Conservation (phyloP, 768 basidiomycete species). For the Termitomyces sp. region DNA sequence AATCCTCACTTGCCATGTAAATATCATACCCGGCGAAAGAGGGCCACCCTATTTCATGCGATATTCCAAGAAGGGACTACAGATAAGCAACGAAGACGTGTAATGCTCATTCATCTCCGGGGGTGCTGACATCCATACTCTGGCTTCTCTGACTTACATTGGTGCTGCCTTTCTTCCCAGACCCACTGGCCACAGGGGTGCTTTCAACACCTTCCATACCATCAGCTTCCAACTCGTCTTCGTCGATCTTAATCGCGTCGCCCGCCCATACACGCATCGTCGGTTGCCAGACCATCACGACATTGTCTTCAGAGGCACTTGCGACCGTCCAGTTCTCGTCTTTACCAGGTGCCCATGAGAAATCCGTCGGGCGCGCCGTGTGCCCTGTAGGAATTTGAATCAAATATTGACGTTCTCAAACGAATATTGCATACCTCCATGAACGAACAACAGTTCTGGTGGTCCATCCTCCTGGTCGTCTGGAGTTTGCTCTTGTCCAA, state of each 20-base stretch:
- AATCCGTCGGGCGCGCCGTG: constrained; percentile 86
- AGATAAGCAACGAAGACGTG: neutral
- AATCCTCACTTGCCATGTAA: constrained; percentile 10
- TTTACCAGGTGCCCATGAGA: constrained; percentile 89
- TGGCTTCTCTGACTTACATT: constrained; percentile 44
- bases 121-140: constrained; percentile 59
- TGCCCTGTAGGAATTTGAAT: constrained; percentile 50
- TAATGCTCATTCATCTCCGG: constrained; percentile 44
- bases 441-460: constrained; percentile 92
- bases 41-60: neutral
- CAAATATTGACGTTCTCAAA: neutral
- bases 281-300: constrained; percentile 97
- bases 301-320: constrained; percentile 94
- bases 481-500: constrained; percentile 94
- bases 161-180: constrained; percentile 27
- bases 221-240: constrained; percentile 79
- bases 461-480: constrained; percentile 99
- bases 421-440: constrained; percentile 63
- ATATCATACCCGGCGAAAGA: constrained; percentile 8
- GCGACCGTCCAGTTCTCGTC: constrained; percentile 81
- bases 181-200: constrained; percentile 19
- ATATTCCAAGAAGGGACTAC: constrained; percentile 1
- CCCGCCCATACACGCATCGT: constrained; percentile 92
- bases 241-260: constrained; percentile 79
- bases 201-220: constrained; percentile 72